phyloP scores from a whole-genome alignment of 495 filamentous ascomycete species.

The Hypoxylon lienhwacheense region DNA sequence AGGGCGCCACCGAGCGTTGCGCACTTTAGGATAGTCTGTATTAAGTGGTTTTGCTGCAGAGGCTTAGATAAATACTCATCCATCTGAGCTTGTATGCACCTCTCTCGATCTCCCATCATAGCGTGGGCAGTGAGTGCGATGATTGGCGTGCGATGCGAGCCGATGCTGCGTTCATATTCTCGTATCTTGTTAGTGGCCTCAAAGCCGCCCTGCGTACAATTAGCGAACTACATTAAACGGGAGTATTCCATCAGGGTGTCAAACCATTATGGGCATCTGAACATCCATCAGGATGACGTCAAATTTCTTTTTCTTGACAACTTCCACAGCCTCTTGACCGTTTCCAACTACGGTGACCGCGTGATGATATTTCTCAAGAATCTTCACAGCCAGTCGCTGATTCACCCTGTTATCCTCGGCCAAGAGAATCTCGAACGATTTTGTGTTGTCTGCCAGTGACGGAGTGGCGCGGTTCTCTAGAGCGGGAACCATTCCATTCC shows the following conservation, averaged over 20 bases:
- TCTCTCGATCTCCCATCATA: slow-evolving; percentile 98
- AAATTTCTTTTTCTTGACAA: slow-evolving; percentile 84
- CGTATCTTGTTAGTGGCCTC: slow-evolving; percentile 97
- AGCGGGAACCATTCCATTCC: slow-evolving; percentile 97
- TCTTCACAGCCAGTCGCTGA: slow-evolving; percentile 93
- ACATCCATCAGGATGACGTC: slow-evolving; percentile 99
- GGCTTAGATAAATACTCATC: slow-evolving; percentile 99
- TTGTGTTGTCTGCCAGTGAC: slow-evolving; percentile 88
- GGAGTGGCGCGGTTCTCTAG: slow-evolving; percentile 92
- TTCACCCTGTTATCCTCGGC: slow-evolving; percentile 99
- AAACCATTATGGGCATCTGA: slow-evolving; percentile 97
- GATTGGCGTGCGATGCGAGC: slow-evolving; percentile 83
- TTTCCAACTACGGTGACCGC: slow-evolving; percentile 95
- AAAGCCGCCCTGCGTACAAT: slow-evolving; percentile 74
- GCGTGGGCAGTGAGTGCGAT: slow-evolving; percentile 97
- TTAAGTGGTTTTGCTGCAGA: slow-evolving; percentile 95
- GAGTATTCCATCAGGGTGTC: slow-evolving; percentile 2
- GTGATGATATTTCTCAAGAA: slow-evolving; percentile 97
- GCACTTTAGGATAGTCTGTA: slow-evolving; percentile 97
- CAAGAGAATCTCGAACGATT: slow-evolving; percentile 93
- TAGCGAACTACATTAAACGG: slow-evolving; percentile 30
- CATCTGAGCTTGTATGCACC: slow-evolving; percentile 98
- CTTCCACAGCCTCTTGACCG: slow-evolving; percentile 87
- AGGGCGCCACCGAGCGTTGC: slow-evolving; percentile 89
- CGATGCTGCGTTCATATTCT: slow-evolving; percentile 81